Percentiles rank a stretch among this genome's conserved stretches.
phyloP scores from a whole-genome alignment of 2,329 filamentous ascomycete genomes.

The Colletotrichum filicis region DNA sequence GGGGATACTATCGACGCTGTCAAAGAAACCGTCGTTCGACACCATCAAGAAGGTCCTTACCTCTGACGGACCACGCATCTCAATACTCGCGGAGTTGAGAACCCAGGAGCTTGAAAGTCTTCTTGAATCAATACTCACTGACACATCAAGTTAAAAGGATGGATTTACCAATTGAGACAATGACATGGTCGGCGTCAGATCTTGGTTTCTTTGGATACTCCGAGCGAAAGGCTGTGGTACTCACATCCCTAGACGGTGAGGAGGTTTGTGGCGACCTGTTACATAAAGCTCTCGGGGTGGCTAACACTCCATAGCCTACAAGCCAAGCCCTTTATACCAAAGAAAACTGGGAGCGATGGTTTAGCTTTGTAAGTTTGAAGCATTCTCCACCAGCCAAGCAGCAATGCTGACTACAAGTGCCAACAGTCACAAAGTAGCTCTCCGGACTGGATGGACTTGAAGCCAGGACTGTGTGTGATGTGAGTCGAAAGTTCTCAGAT shows the following conservation, averaged over 20 bases:
- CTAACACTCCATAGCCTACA: neutral
- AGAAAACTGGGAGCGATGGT: conserved; percentile 22
- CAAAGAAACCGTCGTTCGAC: too few relatives aligned
- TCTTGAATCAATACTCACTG: too few relatives aligned
- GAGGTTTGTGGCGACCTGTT: neutral
- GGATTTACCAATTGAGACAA: neutral
- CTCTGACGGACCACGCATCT: neutral
- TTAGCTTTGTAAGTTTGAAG: neutral
- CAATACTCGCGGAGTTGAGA: neutral
- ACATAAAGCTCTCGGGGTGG: neutral
- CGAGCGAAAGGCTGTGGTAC: conserved; percentile 1
- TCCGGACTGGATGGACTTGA: neutral
- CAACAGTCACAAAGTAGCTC: neutral
- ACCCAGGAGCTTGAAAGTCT: neutral
- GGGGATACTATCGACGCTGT: too few relatives aligned
- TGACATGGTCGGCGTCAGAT: neutral
- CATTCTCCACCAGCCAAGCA: neutral
- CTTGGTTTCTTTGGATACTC: neutral
- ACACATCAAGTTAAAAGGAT: neutral
- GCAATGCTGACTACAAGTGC: neutral
- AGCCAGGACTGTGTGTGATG: neutral
- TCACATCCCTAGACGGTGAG: neutral
- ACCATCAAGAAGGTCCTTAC: too few relatives aligned
- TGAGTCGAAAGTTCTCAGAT: neutral
- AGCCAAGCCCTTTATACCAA: neutral